Evolutionary conservation across 768 basidiomycete genomes (phyloP), one percentile per base, ranked within the genome.

Genomic region (Tephrocybe sp.): DNA sequence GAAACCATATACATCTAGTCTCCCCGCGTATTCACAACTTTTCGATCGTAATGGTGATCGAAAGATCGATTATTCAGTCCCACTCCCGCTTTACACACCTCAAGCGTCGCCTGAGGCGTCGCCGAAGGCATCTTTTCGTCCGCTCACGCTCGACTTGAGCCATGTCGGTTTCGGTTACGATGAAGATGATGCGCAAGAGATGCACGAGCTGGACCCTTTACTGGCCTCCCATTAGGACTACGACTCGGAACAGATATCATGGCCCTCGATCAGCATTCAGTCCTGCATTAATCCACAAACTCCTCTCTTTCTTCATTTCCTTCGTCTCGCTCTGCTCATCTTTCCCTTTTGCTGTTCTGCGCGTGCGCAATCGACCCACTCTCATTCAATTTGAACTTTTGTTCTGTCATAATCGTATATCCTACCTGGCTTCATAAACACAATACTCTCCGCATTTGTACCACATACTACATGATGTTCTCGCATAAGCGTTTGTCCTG

Each of bases 11-110:
- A 48, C 69, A 28, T 45, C 58, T 9, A 65, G 57, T 23, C 79
- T 90, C 17, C 91, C 90, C 1, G 78, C 84, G 3, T 93, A 93
- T 62, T 89, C 87, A 4, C 88, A 90, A 57, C 73, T 93, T 17
- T 93, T 85, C 68, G 70, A 91, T 61, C 60, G 73, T 15, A 87
- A 88, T 58, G 90, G 91, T 15, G 85, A 90, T 46, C 76, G 77
- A 48, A 87, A 83, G 68, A 73, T 88, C 43, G 88, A 91, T 61
- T 75, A 79, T 54, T 80, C 78, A 26, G 55, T 63, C n/a, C 85
- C 83, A 12, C 68, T 89, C 37, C 90, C 89, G 0, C 70, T 78
- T 20, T 89, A 89, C 61, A 79, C 78, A 14, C 84, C 80, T 25
- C 32, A 34, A 47, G n/a, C 50, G 21, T 45, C 55, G n/a, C 84